These are phyloP conservation scores for Alternaria viburni DNA, from an alignment of 2,329 filamentous ascomycete genomes.

Conservation along the genomic window DNA sequence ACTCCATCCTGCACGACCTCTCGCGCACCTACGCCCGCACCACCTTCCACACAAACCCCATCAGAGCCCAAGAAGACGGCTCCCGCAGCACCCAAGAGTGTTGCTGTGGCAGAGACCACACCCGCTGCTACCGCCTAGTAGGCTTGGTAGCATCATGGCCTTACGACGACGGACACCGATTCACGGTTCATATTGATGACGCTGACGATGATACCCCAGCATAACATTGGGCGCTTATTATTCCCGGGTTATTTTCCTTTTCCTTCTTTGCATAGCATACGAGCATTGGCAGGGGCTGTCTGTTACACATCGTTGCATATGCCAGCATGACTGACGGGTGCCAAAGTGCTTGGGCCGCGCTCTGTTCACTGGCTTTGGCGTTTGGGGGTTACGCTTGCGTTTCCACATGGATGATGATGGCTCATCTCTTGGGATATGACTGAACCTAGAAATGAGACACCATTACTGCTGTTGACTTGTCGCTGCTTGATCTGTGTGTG, in stretches of 20 bases:
- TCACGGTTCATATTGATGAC: conserved; percentile 18
- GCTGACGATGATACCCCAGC: conserved; percentile 29
- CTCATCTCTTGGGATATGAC: not conserved
- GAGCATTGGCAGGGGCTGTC: conserved; percentile 29
- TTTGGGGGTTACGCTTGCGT: conserved; percentile 18
- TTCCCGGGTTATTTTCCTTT: conserved; percentile 20
- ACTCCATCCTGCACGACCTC: conserved; percentile 27
- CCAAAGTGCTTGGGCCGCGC: conserved; percentile 48
- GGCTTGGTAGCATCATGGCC: conserved; percentile 17
- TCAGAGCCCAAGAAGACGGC: not conserved
- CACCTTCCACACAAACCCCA: not conserved
- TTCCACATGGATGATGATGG: not conserved
- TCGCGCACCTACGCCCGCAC: conserved; percentile 17
- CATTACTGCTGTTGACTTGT: not conserved
- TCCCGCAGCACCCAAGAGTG: not conserved
- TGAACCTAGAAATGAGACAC: not conserved
- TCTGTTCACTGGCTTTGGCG: conserved; percentile 36
- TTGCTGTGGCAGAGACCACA: conserved; percentile 10
- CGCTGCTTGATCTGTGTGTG: not conserved
- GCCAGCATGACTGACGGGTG: conserved; percentile 34
- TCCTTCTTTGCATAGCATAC: conserved; percentile 41
- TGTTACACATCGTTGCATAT: conserved; percentile 29
- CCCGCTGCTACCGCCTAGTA: conserved; percentile 11
- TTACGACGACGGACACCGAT: conserved; percentile 8
- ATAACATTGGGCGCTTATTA: conserved; percentile 35